Conservation (phyloP, 306 rosid genomes). For the Coriaria nepalensis region DNA sequence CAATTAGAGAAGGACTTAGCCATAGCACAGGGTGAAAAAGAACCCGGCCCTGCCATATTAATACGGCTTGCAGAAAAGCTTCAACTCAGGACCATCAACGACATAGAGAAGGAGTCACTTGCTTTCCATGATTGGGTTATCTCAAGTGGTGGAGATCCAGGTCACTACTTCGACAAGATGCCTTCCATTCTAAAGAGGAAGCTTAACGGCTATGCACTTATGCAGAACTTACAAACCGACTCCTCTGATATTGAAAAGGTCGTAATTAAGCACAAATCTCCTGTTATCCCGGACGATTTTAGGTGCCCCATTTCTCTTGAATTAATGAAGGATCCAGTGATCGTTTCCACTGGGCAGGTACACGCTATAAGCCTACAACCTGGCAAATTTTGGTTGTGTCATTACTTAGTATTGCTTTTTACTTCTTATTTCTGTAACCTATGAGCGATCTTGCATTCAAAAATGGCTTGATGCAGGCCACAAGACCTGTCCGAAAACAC, state of each 20-base stretch:
- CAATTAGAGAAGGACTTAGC: constrained; percentile 58
- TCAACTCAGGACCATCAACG: constrained; percentile 56
- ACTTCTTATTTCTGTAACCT: constrained; percentile 35
- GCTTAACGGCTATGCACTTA: constrained; percentile 39
- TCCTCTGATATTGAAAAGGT: constrained; percentile 31
- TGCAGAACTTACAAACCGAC: constrained; percentile 46
- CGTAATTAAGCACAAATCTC: constrained; percentile 70
- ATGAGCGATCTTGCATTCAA: constrained; percentile 86
- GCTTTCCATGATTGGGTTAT: constrained; percentile 64
- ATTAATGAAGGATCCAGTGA: constrained; percentile 91
- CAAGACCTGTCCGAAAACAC: constrained; percentile 91
- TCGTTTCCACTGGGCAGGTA: constrained; percentile 98
- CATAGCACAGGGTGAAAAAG: constrained; percentile 43
- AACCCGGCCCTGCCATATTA: constrained; percentile 50
- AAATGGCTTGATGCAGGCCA: constrained; percentile 98
- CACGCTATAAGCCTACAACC: background rate
- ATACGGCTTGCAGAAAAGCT: constrained; percentile 74
- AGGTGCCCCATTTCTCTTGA: constrained; percentile 96
- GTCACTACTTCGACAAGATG: constrained; percentile 38
- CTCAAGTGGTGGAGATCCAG: constrained; percentile 40
- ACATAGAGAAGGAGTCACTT: constrained; percentile 65
- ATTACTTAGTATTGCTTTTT: constrained; percentile 2
- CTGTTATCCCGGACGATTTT: constrained; percentile 94
- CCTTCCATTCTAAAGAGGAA: constrained; percentile 64
- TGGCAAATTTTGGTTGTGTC: background rate